Evolutionary conservation across 2,329 filamentous ascomycete genomes (phyloP).

Genomic region (Beauveria sp.): DNA sequence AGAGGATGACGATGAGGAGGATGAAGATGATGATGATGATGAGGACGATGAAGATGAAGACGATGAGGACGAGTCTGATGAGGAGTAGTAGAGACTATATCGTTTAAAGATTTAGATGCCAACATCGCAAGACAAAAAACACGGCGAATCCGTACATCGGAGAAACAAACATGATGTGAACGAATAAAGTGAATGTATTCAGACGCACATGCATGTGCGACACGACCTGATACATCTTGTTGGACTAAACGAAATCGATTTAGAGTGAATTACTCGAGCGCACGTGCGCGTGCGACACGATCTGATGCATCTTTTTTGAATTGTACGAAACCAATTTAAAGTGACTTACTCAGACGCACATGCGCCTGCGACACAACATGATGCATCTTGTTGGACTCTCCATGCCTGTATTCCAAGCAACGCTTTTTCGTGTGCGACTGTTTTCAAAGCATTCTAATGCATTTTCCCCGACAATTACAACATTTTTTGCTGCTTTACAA

Average conservation of each 20-base stretch:
- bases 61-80: slow-evolving; percentile 21
- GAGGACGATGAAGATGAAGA: slow-evolving; percentile 24
- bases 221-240: no score
- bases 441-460: neutral
- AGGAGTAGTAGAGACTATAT: slow-evolving; percentile 20
- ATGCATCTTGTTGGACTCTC: neutral
- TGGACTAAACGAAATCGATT: no score
- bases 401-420: neutral
- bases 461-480: neutral
- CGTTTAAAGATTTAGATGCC: neutral
- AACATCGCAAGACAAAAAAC: neutral
- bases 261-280: no score
- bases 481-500: slow-evolving; percentile 37
- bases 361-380: no score
- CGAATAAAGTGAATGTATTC: neutral
- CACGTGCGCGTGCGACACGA: neutral
- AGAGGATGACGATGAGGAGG: slow-evolving; percentile 43
- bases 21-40: slow-evolving; percentile 42
- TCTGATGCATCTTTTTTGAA: no score
- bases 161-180: neutral
- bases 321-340: no score
- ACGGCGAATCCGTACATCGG: neutral
- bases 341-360: no score
- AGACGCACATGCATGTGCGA: neutral
- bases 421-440: neutral